Percentiles rank a stretch among this genome's conserved stretches.
phyloP scores from a whole-genome alignment of 2,329 filamentous ascomycete genomes.

The Elsinoe fawcettii region DNA sequence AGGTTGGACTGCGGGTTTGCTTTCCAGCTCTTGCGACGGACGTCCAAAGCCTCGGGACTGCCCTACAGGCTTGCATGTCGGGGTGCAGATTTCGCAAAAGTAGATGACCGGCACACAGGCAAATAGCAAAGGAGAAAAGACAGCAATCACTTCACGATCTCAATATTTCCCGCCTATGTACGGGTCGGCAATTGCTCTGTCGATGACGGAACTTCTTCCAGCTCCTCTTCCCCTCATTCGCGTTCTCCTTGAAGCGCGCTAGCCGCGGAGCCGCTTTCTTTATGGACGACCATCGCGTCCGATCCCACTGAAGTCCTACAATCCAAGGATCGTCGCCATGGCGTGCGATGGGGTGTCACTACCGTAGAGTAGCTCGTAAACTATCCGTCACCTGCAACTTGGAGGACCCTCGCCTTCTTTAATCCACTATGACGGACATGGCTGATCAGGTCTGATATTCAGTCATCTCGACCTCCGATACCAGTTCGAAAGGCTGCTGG shows the following conservation, averaged over 20 bases:
- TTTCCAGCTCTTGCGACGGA: background rate
- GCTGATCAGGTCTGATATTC: too few species aligned
- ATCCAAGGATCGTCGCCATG: too few species aligned
- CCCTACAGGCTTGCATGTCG: background rate
- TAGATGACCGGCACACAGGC: too few species aligned
- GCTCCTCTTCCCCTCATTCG: background rate
- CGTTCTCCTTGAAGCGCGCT: background rate
- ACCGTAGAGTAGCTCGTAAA: too few species aligned
- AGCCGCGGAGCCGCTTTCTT: background rate
- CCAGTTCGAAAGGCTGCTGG: too few species aligned
- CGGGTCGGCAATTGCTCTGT: background rate
- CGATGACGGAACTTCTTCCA: constrained; percentile 1
- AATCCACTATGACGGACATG: too few species aligned
- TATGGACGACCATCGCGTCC: background rate
- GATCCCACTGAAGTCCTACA: background rate
- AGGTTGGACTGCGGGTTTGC: background rate
- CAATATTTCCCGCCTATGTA: background rate
- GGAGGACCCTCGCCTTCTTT: too few species aligned
- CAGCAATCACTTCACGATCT: background rate
- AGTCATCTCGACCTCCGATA: too few species aligned
- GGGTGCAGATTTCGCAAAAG: background rate
- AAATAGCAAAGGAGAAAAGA: too few species aligned
- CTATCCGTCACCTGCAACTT: too few species aligned
- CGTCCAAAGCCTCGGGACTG: background rate
- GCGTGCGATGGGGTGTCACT: too few species aligned